Evolutionary conservation across 73 alveolate genomes (phyloP).

Genomic region (Paramecium sonneborni): DNA sequence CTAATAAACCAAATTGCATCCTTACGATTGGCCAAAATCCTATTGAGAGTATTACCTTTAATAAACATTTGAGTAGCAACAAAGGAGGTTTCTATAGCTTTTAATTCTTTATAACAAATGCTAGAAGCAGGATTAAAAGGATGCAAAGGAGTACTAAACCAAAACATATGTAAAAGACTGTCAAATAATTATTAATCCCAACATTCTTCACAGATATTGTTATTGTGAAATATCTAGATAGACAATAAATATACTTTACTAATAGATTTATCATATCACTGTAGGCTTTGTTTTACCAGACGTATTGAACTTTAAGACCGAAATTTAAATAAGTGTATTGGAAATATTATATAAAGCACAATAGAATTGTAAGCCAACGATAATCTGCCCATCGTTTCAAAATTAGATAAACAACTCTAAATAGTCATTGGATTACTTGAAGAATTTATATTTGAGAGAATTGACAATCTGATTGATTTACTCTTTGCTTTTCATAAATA

Average conservation of each 20-base stretch:
- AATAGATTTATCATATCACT: not conserved
- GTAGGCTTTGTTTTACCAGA: not conserved
- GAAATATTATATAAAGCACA: not conserved
- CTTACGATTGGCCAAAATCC: constrained; percentile 12
- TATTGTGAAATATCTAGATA: not conserved
- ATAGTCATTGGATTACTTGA: constrained; percentile 6
- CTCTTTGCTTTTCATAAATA: not conserved
- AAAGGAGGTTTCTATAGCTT: not conserved
- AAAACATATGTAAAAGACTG: not conserved
- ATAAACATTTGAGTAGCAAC: not conserved
- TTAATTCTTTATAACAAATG: not conserved
- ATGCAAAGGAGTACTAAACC: not conserved
- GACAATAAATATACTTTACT: not conserved
- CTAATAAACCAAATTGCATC: not conserved
- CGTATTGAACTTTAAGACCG: not conserved
- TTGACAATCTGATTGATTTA: not conserved
- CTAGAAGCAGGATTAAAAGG: not conserved
- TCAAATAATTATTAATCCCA: not conserved
- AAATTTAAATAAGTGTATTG: not conserved
- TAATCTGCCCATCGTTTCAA: not conserved
- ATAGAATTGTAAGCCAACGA: not conserved
- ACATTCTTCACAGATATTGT: not conserved
- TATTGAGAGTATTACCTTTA: not conserved
- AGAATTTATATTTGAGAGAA: constrained; percentile 3
- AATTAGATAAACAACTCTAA: not conserved